Evolutionary conservation across 2,329 filamentous ascomycete species (phyloP).

Genomic region (Zymoseptoria brevis): DNA sequence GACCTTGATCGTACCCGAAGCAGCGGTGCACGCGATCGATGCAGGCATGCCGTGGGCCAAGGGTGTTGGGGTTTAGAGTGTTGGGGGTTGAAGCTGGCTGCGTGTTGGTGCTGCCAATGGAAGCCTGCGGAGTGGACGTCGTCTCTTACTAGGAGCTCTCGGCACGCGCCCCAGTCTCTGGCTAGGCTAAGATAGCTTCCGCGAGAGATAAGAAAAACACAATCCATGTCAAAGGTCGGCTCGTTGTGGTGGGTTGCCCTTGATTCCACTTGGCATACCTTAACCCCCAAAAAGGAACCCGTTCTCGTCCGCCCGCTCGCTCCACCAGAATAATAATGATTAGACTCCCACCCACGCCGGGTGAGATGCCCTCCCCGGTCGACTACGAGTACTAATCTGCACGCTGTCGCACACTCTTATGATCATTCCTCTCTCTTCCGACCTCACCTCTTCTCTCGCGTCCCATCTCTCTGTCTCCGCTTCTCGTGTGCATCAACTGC

Average conservation of each 20-base stretch:
- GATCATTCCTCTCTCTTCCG: not conserved
- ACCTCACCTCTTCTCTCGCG: not conserved
- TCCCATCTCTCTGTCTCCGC: not conserved
- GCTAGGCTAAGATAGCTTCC: not conserved
- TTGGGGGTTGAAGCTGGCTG: not conserved
- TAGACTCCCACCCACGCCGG: no score
- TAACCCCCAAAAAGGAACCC: not conserved
- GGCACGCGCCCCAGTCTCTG: not conserved
- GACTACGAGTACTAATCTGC: not conserved
- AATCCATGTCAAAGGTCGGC: not conserved
- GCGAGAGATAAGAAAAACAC: not conserved
- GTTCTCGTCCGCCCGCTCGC: not conserved
- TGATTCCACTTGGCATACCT: not conserved
- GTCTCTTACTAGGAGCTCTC: not conserved
- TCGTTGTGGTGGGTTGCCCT: not conserved
- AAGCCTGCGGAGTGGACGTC: not conserved
- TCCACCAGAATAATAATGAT: not conserved
- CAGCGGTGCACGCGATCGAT: not conserved
- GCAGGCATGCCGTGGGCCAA: not conserved
- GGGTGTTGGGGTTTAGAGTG: not conserved
- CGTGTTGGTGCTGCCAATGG: not conserved
- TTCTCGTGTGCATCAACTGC: not conserved
- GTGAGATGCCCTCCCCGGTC: not conserved
- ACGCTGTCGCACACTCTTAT: not conserved
- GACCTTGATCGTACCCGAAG: not conserved